Base-by-base conservation (phyloP, 2,329 filamentous ascomycete genomes). In the Beauveria bassiana region DNA sequence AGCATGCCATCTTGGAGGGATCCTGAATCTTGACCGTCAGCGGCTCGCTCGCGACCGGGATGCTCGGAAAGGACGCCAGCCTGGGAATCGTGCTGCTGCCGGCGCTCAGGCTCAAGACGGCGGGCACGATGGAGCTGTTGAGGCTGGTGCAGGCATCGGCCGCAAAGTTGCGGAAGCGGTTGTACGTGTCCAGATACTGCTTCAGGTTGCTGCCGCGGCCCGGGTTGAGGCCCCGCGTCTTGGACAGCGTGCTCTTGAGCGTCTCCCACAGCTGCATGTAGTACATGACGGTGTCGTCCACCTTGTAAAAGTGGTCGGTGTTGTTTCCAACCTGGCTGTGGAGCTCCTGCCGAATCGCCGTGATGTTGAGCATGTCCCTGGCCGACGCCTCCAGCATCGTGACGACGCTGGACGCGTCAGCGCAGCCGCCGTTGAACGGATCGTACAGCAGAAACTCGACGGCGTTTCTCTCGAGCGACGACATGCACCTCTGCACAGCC, bases 11-110 rank as follows among this genome's bases (percentile, higher is more conserved):
- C 40, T 66, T 66, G 1, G 66, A 63, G 0, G 73, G 68, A 49
- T 77, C 72, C 51, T 75, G 73, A 3, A 75, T 62, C 1, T 70
- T 74, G 10, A 74, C 62, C 62, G 73, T 72, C 61, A 70, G 72
- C 1, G 64, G 59, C 1, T 54, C 64, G 14, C 68, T 65, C 20
- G 47, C 59, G 43, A 65, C 61, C 14, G 71, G 73, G 1, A 71
- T 68, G 65, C 69, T 69, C 59, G 68, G 70, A 24, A 74, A 66
- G 3, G 65, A 67, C 2, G 71, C 68, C 53, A 75, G 64, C 28
- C 67, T 65, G 2, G 67, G 66, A 28, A 74, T 66, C 7, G 24
- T 57, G 4, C 71, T 66, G 6, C 66, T 68, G 8, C 73, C 73
- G 0, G 73, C 72, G 8, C 66, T 61, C 49, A 77, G 69, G 28